A percentile compares a stretch with the other conserved stretches of the same genome.
Evolutionary conservation across 257 asterid species (phyloP).

Genomic region (Solanum ossicruentum): DNA sequence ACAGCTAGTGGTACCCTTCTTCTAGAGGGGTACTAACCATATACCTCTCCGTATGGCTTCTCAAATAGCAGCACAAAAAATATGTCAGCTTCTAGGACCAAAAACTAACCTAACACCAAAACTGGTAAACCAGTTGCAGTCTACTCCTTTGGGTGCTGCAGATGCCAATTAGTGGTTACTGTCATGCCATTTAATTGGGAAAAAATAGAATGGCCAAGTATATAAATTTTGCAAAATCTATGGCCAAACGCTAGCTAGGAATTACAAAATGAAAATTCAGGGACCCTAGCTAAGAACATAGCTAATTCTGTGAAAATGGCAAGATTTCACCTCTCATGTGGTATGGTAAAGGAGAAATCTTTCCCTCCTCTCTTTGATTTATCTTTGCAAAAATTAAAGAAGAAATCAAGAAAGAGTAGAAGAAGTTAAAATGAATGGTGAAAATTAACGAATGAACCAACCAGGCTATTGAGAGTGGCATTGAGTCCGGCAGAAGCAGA

Average conservation of each 20-base stretch:
- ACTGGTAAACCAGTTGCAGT: background rate
- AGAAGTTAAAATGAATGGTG: background rate
- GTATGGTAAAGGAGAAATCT: background rate
- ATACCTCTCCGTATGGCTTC: no score
- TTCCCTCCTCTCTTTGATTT: background rate
- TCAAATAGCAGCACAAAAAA: background rate
- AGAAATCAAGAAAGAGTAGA: background rate
- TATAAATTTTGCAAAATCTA: background rate
- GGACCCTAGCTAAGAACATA: background rate
- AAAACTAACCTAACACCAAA: background rate
- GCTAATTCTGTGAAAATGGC: background rate
- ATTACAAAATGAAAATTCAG: background rate
- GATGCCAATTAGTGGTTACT: background rate
- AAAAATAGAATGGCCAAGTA: background rate
- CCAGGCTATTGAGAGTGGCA: slow-evolving; percentile 3
- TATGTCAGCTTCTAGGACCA: background rate
- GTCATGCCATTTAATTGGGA: no score
- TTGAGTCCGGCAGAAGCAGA: background rate
- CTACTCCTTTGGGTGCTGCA: background rate
- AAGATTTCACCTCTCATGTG: background rate
- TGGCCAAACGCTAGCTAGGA: background rate
- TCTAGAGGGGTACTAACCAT: no score
- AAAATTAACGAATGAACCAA: background rate
- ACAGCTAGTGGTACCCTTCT: no score
- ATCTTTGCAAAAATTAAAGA: background rate